Base-by-base conservation (phyloP, 2,329 filamentous ascomycete species). In the Zalaria obscura region DNA sequence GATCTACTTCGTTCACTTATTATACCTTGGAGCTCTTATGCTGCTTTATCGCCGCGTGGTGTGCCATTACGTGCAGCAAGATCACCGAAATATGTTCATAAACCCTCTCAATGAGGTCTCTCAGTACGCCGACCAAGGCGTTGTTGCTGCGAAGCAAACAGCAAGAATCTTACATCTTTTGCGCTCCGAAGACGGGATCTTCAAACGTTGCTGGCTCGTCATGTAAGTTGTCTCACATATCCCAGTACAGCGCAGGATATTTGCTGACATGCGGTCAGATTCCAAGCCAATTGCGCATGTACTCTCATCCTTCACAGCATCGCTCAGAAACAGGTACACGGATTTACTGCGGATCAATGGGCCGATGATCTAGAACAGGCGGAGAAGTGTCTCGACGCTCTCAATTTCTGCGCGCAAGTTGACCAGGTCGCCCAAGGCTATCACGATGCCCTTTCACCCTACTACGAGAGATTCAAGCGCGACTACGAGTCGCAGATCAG, bases 151-250 rank as follows among this genome's bases (percentile, higher is more conserved):
- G 3, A 34, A 28, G 33, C 33, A 40, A 8, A 40, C 42, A 25
- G 42, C 38, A 4, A 37, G 28, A n/a, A 11, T 44, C 4, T 44
- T 44, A 25, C 11, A 9, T n/a, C 31, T 25, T 9, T 6, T 44
- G 5, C 5, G 6, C 4, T 25, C 34, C 8, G 42, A 44, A 5
- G 35, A 38, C 4, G 35, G 38, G 10, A 35, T 44, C 6, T 7
- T 44, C n/a, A n/a, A 37, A 26, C 33, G 29, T 36, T 44, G 42
- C 26, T 44, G 42, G 42, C 27, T 44, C 4, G 39, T 38, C 42
- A 44, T 44, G 42, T 44, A 4, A 44, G 42, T 40, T 25, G n/a
- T 2, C 1, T 5, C 6, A n/a, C 25, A 25, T 9, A 9, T 31
- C 7, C 25, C 27, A 3, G 5, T 3, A 3, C 18, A 18, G 5